phyloP scores from a whole-genome alignment of 768 basidiomycete genomes.

The Xerocomellus chrysenteron region DNA sequence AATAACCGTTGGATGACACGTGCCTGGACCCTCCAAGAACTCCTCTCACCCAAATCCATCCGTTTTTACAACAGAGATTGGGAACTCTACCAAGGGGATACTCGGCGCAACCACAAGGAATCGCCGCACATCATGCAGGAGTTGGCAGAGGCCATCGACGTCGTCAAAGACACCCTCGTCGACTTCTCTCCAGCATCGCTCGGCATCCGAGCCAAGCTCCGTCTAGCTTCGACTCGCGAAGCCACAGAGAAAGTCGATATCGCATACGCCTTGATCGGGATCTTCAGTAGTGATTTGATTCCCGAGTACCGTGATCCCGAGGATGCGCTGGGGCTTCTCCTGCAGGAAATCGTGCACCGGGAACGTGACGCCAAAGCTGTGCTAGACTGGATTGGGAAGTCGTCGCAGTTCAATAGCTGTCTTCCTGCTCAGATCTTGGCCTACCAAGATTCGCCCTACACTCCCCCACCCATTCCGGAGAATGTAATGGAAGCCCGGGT shows the following conservation, averaged over 20 bases:
- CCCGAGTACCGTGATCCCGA: not conserved
- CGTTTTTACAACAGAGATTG: not conserved
- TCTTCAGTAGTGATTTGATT: not conserved
- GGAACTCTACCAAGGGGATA: not conserved
- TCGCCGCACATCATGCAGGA: not conserved
- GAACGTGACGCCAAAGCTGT: slow-evolving; percentile 4
- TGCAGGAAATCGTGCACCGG: slow-evolving; percentile 9
- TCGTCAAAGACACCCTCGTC: not conserved
- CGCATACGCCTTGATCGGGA: not conserved
- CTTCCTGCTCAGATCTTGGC: slow-evolving; percentile 7
- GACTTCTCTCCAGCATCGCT: not conserved
- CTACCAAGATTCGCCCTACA: not conserved
- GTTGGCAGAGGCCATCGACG: not conserved
- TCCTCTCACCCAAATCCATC: not conserved
- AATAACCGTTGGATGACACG: not conserved
- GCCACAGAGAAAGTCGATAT: not conserved
- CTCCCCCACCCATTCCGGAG: not conserved
- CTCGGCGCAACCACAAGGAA: not conserved
- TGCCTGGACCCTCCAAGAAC: slow-evolving; percentile 5
- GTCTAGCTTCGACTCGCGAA: not conserved
- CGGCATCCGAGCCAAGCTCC: not conserved
- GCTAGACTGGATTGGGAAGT: slow-evolving; percentile 12
- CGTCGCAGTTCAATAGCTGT: slow-evolving; percentile 13
- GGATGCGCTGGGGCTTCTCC: not conserved
- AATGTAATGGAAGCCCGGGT: not conserved